Evolutionary conservation across 1,284 basidiomycete genomes (phyloP).

Genomic region (Ganoderma resinaceum): DNA sequence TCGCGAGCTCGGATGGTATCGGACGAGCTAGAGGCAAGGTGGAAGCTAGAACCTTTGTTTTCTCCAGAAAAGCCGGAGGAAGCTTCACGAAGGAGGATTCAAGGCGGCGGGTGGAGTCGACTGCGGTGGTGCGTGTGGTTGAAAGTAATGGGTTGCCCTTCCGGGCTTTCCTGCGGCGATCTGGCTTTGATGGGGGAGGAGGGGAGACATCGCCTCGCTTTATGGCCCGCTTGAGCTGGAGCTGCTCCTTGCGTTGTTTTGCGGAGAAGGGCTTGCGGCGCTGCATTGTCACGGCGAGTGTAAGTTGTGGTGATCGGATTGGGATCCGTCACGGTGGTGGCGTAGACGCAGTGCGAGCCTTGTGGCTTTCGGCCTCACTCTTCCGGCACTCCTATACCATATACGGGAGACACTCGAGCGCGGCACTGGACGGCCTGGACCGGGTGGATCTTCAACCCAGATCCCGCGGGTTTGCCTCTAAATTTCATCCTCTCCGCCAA

Average conservation of each 20-base stretch:
- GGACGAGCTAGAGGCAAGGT: constrained; percentile 65
- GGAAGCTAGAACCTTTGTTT: constrained; percentile 66
- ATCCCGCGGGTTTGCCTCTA: constrained; percentile 1
- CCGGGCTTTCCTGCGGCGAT: constrained; percentile 31
- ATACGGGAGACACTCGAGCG: not conserved
- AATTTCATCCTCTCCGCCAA: constrained; percentile 1
- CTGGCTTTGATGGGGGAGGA: constrained; percentile 46
- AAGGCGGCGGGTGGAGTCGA: constrained; percentile 58
- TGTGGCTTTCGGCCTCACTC: not conserved
- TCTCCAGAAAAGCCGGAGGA: constrained; percentile 66
- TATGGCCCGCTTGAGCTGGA: constrained; percentile 79
- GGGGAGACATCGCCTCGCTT: constrained; percentile 76
- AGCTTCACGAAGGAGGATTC: constrained; percentile 79
- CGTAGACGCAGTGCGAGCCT: not conserved
- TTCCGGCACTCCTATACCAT: not conserved
- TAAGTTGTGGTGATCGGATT: not conserved
- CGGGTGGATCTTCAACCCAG: not conserved
- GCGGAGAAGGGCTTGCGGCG: constrained; percentile 66
- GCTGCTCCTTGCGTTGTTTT: constrained; percentile 75
- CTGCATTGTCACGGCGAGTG: constrained; percentile 45
- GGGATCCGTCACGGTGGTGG: not conserved
- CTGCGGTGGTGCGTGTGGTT: constrained; percentile 34
- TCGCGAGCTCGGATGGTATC: constrained; percentile 51
- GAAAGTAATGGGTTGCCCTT: constrained; percentile 18
- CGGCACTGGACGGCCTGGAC: not conserved